phyloP scores from a whole-genome alignment of 177 flowering plant genomes.

The Vitis hybrid region DNA sequence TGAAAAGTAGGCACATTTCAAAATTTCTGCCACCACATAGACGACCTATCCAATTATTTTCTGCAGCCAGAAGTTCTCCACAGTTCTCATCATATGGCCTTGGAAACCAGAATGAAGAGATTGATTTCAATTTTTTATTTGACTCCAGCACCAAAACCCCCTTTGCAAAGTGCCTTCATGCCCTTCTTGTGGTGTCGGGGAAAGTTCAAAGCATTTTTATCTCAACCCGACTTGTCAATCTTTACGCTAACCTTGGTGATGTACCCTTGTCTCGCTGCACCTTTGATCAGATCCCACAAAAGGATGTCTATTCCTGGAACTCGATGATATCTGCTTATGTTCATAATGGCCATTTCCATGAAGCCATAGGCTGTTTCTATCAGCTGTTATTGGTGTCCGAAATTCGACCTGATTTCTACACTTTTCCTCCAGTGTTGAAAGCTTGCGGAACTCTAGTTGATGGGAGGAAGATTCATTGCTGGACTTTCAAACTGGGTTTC shows the following conservation, averaged over 20 bases:
- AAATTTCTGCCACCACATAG: slow-evolving; percentile 4
- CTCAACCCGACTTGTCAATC: slow-evolving; percentile 44
- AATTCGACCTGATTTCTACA: slow-evolving; percentile 56
- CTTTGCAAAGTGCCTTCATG: slow-evolving; percentile 42
- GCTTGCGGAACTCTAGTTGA: slow-evolving; percentile 40
- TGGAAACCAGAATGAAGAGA: slow-evolving; percentile 14
- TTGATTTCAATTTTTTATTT: slow-evolving; percentile 40
- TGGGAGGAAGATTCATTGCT: slow-evolving; percentile 48
- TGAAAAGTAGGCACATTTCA: slow-evolving; percentile 16
- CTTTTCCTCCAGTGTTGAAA: slow-evolving; percentile 57
- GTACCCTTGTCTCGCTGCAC: slow-evolving; percentile 25
- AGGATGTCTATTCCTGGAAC: slow-evolving; percentile 57
- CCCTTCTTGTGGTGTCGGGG: slow-evolving; percentile 46
- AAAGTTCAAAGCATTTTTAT: slow-evolving; percentile 33
- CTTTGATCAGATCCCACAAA: slow-evolving; percentile 38
- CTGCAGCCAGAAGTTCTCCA: slow-evolving; percentile 6
- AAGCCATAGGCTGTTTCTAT: slow-evolving; percentile 40
- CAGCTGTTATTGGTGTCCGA: slow-evolving; percentile 23
- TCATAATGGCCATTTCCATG: slow-evolving; percentile 31
- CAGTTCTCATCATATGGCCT: slow-evolving; percentile 9
- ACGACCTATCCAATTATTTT: neutral
- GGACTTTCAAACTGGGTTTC: slow-evolving; percentile 46
- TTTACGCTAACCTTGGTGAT: slow-evolving; percentile 39
- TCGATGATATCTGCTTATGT: slow-evolving; percentile 57
- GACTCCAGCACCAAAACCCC: slow-evolving; percentile 30